These are phyloP conservation scores for Calonectria pteridis DNA, from an alignment of 2,329 filamentous ascomycete genomes.

Conservation along the genomic window DNA sequence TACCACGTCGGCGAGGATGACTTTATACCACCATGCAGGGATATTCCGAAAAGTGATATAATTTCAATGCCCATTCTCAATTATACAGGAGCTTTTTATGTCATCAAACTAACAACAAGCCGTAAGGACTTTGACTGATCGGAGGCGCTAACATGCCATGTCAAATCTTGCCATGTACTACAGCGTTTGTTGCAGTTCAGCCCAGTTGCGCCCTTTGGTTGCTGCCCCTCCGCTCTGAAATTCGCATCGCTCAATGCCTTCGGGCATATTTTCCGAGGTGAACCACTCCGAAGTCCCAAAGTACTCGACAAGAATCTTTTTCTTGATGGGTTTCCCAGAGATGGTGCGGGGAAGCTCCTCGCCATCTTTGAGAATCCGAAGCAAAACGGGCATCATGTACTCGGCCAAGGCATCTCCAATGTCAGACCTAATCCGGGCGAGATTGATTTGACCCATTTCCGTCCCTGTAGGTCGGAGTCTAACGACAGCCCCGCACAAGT, in stretches of 20 bases:
- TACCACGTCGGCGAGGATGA: too few species aligned
- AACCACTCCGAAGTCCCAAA: neutral
- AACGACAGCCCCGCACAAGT: slow-evolving; percentile 38
- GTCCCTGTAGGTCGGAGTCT: slow-evolving; percentile 8
- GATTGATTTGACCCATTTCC: neutral
- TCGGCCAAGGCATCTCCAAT: slow-evolving; percentile 24
- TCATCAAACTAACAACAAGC: too few species aligned
- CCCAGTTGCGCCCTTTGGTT: neutral
- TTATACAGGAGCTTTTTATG: too few species aligned
- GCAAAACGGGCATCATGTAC: slow-evolving; percentile 32
- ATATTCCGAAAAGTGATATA: too few species aligned
- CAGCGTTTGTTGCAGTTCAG: neutral
- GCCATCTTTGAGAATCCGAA: slow-evolving; percentile 26
- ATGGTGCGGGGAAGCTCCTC: neutral
- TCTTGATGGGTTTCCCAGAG: neutral
- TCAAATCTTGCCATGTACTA: neutral
- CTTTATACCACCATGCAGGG: too few species aligned
- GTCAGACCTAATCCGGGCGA: slow-evolving; percentile 29
- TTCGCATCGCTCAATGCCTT: neutral
- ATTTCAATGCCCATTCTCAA: too few species aligned
- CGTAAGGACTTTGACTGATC: too few species aligned
- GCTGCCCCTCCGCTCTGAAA: neutral
- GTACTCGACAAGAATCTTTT: neutral
- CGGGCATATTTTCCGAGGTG: neutral
- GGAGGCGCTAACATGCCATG: neutral